Base-by-base conservation (phyloP, 805 yeast species). In the Candida dendrica region DNA sequence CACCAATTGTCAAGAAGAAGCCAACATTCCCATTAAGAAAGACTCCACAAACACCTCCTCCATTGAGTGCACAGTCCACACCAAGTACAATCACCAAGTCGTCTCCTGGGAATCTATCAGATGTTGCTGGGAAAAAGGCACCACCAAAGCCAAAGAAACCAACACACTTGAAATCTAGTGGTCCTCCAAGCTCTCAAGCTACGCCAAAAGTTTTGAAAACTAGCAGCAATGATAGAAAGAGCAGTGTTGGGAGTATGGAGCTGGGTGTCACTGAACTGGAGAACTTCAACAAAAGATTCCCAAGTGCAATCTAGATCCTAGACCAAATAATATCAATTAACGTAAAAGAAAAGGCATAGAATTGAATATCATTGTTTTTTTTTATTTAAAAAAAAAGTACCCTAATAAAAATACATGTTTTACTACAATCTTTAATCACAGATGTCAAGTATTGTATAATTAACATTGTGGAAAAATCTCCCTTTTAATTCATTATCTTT, bases 121-220 rank as follows among this genome's bases (percentile, higher is more conserved):
- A 26, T 4, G 9, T 36, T 4, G 37, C 43, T 24, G 27, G 47
- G 39, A 58, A 50, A 41, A 50, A 47, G 48, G 54, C 81, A 2
- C 84, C 85, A 4, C 79, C 81, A 24, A 80, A 78, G 49, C 89
- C 89, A 1, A 66, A 65, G 51, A 83, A 83, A 51, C 90, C 91
- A 3, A 53, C 56, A 3, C 72, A 75, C 50, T 61, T 81, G 43
- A 70, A 70, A 48, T 59, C 72, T 18, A 38, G 18, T 29, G 36
- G 6, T 34, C 42, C 15, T 40, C 39, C 36, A 31, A 37, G 8
- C 41, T 42, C 7, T 37, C 24, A 16, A 38, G 44, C 39, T 38
- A 40, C 15, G 11, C 14, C 17, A 29, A 24, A 32, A 16, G 16
- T 7, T 20, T 31, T 22, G 16, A 7, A 15, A 34, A 24, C 36